A percentile compares a stretch with the other conserved stretches of the same genome.
Evolutionary conservation across 495 filamentous ascomycete species (phyloP).

Genomic region (Talaromyces trachyspermus): DNA sequence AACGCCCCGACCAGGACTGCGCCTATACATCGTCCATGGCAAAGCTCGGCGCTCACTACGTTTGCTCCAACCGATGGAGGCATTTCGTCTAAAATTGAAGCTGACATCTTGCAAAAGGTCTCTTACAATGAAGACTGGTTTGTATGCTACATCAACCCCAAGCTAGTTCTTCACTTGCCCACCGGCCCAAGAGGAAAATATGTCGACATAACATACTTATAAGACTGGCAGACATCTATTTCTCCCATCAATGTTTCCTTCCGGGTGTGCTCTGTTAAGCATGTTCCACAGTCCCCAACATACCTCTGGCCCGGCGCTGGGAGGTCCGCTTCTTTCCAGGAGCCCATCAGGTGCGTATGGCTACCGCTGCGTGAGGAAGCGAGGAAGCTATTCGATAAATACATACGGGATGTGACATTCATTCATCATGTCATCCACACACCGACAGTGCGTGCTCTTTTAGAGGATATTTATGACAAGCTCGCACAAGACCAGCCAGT

Average conservation of each 20-base stretch:
- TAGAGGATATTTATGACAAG: conserved; percentile 30
- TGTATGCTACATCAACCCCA: too few species aligned
- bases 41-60: not conserved
- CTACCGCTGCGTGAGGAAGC: conserved; percentile 33
- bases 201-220: not conserved
- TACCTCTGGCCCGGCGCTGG: not conserved
- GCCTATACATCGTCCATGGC: not conserved
- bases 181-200: not conserved
- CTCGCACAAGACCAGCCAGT: conserved; percentile 16
- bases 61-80: conserved; percentile 1
- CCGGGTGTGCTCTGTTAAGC: conserved; percentile 5
- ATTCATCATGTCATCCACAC: conserved; percentile 35
- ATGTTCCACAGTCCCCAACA: conserved; percentile 4
- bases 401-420: conserved; percentile 28
- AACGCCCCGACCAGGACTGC: not conserved
- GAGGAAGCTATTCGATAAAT: conserved; percentile 33
- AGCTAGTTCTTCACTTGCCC: not conserved
- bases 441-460: conserved; percentile 25
- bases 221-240: not conserved
- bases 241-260: conserved; percentile 1
- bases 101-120: conserved; percentile 1
- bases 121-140: conserved; percentile 3
- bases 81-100: not conserved
- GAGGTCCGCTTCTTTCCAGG: conserved; percentile 1
- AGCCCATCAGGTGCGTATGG: conserved; percentile 23